These are phyloP conservation scores for Fusarium gaditjirri DNA, from an alignment of 2,329 filamentous ascomycete genomes.

Conservation along the genomic window DNA sequence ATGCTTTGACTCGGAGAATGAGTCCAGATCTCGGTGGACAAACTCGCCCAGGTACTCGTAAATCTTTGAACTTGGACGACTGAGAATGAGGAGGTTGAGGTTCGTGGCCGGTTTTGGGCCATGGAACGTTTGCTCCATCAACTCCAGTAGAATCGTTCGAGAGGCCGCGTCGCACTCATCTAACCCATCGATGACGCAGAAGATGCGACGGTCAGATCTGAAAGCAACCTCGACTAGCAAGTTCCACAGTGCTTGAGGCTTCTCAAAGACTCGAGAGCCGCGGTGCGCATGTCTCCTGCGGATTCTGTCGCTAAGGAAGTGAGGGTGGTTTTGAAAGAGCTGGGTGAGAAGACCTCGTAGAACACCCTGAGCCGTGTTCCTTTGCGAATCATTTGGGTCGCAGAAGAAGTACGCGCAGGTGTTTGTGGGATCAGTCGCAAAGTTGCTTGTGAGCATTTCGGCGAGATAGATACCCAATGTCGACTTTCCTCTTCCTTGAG, in stretches of 20 bases:
- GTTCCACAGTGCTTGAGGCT: conserved; percentile 27
- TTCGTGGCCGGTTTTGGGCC: conserved; percentile 11
- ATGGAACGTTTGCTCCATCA: conserved; percentile 27
- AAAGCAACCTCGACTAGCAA: conserved; percentile 23
- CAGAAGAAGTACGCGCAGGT: conserved; percentile 29
- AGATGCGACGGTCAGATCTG: conserved; percentile 22
- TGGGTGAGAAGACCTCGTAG: conserved; percentile 23
- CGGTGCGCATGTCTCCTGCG: conserved; percentile 21
- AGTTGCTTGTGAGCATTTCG: conserved; percentile 17
- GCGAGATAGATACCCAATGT: conserved; percentile 20
- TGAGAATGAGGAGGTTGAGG: conserved; percentile 12
- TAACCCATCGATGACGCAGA: conserved; percentile 23
- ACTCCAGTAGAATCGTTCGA: conserved; percentile 9
- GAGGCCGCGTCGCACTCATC: conserved; percentile 25
- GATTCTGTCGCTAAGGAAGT: conserved; percentile 29
- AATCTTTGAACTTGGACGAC: conserved; percentile 20
- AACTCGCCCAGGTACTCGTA: conserved; percentile 28
- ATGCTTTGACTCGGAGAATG: conserved; percentile 28
- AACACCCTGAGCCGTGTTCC: conserved; percentile 22
- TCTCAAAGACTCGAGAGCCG: conserved; percentile 20
- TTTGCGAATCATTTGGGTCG: conserved; percentile 10
- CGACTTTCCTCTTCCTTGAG: conserved; percentile 20
- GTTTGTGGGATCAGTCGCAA: conserved; percentile 11
- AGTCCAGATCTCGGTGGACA: conserved; percentile 35
- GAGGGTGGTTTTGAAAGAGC: conserved; percentile 25